phyloP scores from a whole-genome alignment of 1,284 basidiomycete species.

The Ceratobasidium sp. region DNA sequence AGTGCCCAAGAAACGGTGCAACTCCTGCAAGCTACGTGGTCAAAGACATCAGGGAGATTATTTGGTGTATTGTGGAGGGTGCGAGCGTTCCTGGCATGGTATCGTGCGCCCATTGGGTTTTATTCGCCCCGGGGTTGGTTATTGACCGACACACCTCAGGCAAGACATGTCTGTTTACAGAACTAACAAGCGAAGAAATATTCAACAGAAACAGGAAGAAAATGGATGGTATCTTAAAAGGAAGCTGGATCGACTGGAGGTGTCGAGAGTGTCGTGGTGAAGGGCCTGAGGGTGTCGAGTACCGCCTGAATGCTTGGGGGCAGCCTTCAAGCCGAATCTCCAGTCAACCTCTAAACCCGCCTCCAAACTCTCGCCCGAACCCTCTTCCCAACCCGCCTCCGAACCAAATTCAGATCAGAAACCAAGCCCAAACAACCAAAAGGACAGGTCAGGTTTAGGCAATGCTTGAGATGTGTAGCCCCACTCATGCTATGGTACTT shows the following conservation, averaged over 20 bases:
- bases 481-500: too few species aligned
- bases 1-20: neutral
- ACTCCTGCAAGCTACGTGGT: neutral
- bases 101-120: neutral
- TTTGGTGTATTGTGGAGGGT: neutral
- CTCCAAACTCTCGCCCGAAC: too few species aligned
- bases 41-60: neutral
- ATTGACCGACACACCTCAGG: neutral
- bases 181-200: neutral
- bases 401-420: too few species aligned
- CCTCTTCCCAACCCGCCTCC: too few species aligned
- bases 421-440: too few species aligned
- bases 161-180: constrained; percentile 4
- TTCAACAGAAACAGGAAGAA: neutral
- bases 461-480: neutral
- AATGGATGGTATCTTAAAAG: neutral
- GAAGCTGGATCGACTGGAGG: constrained; percentile 8
- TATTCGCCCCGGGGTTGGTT: too few species aligned
- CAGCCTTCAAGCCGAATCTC: neutral
- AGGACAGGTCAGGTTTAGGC: neutral
- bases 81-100: neutral
- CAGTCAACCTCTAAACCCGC: too few species aligned
- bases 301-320: neutral
- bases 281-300: constrained; percentile 12
- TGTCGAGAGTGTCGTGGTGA: constrained; percentile 2